Percentiles rank a stretch among this genome's conserved stretches.
Evolutionary conservation across 1,284 basidiomycete genomes (phyloP).

Genomic region (Apiotrichum gamsii): DNA sequence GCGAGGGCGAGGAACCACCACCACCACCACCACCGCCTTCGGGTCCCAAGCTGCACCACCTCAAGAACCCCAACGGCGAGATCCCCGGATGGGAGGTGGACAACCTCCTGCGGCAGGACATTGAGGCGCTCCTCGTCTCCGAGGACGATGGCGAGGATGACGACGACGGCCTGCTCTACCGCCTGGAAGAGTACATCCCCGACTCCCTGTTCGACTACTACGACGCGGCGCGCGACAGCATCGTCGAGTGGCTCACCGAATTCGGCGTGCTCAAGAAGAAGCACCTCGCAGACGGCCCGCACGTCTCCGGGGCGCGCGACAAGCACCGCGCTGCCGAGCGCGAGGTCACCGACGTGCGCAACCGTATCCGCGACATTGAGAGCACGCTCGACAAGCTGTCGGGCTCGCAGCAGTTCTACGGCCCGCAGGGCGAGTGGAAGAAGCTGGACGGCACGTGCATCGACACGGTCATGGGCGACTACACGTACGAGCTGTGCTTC

Average conservation of each 20-base stretch:
- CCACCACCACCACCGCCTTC: background rate
- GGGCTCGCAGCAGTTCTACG: constrained; percentile 60
- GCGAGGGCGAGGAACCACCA: constrained; percentile 3
- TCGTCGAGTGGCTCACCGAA: constrained; percentile 55
- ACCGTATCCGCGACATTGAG: constrained; percentile 23
- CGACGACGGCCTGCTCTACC: constrained; percentile 53
- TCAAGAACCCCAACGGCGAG: constrained; percentile 11
- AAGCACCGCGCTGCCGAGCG: constrained; percentile 48
- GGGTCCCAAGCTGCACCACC: constrained; percentile 7
- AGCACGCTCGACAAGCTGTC: constrained; percentile 33
- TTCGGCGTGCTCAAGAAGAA: constrained; percentile 16
- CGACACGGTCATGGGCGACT: constrained; percentile 79
- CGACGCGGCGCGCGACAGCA: constrained; percentile 59
- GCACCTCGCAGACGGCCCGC: constrained; percentile 19
- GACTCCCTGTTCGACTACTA: constrained; percentile 71
- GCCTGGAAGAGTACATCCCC: constrained; percentile 78
- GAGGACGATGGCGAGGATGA: constrained; percentile 15
- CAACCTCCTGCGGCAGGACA: constrained; percentile 7
- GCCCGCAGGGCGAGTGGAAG: constrained; percentile 87
- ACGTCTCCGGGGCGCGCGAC: constrained; percentile 54
- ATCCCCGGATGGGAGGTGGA: constrained; percentile 13
- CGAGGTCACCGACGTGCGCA: constrained; percentile 47
- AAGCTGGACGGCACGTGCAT: constrained; percentile 81
- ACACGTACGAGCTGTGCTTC: constrained; percentile 94
- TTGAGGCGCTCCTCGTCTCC: constrained; percentile 10